phyloP scores from a whole-genome alignment of 2,329 filamentous ascomycete genomes.

The Aspergillus puulaauensis region DNA sequence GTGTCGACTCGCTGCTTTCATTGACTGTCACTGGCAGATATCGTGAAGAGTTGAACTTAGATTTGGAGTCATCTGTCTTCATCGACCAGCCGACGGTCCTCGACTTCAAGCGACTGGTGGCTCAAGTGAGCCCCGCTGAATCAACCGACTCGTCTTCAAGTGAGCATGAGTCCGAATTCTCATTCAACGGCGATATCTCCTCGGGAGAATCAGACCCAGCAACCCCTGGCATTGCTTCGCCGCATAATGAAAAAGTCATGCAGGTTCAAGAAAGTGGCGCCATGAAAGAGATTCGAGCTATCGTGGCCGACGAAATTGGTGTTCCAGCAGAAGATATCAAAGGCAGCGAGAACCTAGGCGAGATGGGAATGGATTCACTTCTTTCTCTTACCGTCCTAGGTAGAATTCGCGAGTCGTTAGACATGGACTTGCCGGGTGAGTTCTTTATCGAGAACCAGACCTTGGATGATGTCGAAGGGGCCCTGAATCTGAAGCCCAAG shows the following conservation, averaged over 20 bases:
- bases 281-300: slow-evolving; percentile 41
- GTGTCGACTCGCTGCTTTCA: slow-evolving; percentile 62
- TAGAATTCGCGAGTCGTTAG: slow-evolving; percentile 44
- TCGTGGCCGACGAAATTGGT: slow-evolving; percentile 46
- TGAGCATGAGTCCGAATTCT: slow-evolving; percentile 30
- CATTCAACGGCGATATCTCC: slow-evolving; percentile 23
- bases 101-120: slow-evolving; percentile 59
- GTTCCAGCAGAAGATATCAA: slow-evolving; percentile 41
- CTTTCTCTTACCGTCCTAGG: slow-evolving; percentile 48
- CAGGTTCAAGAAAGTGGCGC: slow-evolving; percentile 29
- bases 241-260: slow-evolving; percentile 27
- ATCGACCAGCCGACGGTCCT: slow-evolving; percentile 61
- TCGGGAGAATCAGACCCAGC: slow-evolving; percentile 35
- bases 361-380: slow-evolving; percentile 48
- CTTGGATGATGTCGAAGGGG: slow-evolving; percentile 39
- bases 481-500: slow-evolving; percentile 41
- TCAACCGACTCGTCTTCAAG: slow-evolving; percentile 30
- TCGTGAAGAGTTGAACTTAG: slow-evolving; percentile 60
- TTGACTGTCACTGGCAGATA: slow-evolving; percentile 62
- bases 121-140: slow-evolving; percentile 32
- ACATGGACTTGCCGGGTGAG: slow-evolving; percentile 42
- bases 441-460: slow-evolving; percentile 47
- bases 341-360: slow-evolving; percentile 40
- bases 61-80: slow-evolving; percentile 60
- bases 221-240: slow-evolving; percentile 31